These are phyloP conservation scores for Deinandra increscens DNA, from an alignment of 129 eudicot genomes.

Conservation along the genomic window DNA sequence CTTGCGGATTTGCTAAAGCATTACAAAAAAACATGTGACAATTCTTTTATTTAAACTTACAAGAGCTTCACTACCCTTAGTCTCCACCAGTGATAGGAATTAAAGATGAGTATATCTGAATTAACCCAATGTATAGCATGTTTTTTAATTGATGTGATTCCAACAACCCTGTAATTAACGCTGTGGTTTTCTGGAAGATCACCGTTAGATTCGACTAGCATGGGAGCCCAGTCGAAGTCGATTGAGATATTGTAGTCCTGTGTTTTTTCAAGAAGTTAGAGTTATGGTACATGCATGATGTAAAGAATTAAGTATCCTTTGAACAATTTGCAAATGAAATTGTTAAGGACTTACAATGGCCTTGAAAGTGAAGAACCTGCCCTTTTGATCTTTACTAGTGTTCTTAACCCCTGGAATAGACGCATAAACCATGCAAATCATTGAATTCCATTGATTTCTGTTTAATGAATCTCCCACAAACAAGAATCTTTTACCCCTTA, in stretches of 20 bases:
- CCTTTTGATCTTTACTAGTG: too few relatives aligned
- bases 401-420: slow-evolving; percentile 34
- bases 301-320: not conserved
- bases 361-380: slow-evolving; percentile 41
- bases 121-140: slow-evolving; percentile 59
- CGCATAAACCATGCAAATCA: slow-evolving; percentile 60
- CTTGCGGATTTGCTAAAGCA: not conserved
- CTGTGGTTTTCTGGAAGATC: slow-evolving; percentile 51
- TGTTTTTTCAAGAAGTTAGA: not conserved
- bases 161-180: slow-evolving; percentile 36
- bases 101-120: slow-evolving; percentile 53
- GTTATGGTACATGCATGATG: slow-evolving; percentile 3
- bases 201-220: slow-evolving; percentile 63
- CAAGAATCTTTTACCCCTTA: slow-evolving; percentile 58
- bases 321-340: not conserved
- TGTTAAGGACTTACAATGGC: slow-evolving; percentile 43
- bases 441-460: slow-evolving; percentile 70
- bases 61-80: slow-evolving; percentile 37
- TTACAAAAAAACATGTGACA: not conserved
- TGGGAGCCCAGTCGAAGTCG: slow-evolving; percentile 67
- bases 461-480: slow-evolving; percentile 79
- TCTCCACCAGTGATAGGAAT: slow-evolving; percentile 66
- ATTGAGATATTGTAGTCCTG: slow-evolving; percentile 59
- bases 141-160: slow-evolving; percentile 44
- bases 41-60: slow-evolving; percentile 33